Base-by-base conservation (phyloP, 257 asterid species). In the Solanum bulbocastanum region DNA sequence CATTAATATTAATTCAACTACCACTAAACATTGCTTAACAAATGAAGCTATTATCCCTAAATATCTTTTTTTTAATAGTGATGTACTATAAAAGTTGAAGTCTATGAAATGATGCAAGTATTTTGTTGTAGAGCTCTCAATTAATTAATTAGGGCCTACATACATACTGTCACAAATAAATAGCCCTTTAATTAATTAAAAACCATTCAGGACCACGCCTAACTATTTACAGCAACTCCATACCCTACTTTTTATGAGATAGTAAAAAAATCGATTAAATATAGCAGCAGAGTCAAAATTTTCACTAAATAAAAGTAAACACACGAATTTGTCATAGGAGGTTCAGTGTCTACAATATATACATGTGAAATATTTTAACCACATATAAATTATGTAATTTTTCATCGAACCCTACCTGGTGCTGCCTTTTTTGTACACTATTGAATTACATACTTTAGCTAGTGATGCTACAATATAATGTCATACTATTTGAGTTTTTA, bases 271-370 rank as follows among this genome's bases (percentile, higher is more conserved):
- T 23, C 6, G 3, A 62, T 62, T 23, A 62, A 23, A 62, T 62
- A 62, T 0, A 1, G 0, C 4, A 25, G 1, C 3, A 0, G 8
- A 2, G 0, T 62, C 6, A 62, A 0, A 23, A 23, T 23, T 9
- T 60, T 60, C 3, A 60, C 0, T 7, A 52, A 52, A 5, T 52
- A 52, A 0, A 23, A 62, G 3, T 9, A 23, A 4, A 8, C 3
- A 60, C 1, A 60, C 32, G 27, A 62, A 60, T 23, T 10, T 60
- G 0, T 56, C 4, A 7, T 23, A 23, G 13, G 15, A 20, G 27
- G 1, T 62, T 62, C 8, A 62, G 10, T 10, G 13, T 62, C 69
- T 62, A 62, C 22, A 49, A 49, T 3, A 10, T 60, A 60, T 60
- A 60, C 1, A 4, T 22, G 0, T 6, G 18, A 7, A 56, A 16